phyloP scores from a whole-genome alignment of 495 filamentous ascomycete genomes.

The Thozetella sp. region DNA sequence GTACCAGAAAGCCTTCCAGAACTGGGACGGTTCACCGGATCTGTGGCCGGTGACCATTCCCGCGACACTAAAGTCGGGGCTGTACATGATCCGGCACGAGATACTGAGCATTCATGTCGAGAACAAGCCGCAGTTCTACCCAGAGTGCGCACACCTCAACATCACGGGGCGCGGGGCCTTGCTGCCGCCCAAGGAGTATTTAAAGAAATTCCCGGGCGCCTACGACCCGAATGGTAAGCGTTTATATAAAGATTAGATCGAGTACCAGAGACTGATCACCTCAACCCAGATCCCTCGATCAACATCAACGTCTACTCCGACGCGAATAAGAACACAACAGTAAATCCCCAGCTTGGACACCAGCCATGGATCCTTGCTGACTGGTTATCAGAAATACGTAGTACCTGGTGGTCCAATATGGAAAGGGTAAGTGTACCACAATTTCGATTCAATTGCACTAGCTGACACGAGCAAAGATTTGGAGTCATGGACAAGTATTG shows the following conservation, averaged over 20 bases:
- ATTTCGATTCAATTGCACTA: background rate
- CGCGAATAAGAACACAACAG: constrained; percentile 27
- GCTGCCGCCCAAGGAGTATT: constrained; percentile 38
- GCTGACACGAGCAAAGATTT: constrained; percentile 10
- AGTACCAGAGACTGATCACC: constrained; percentile 11
- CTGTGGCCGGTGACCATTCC: constrained; percentile 54
- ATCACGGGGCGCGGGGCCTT: constrained; percentile 42
- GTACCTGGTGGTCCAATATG: constrained; percentile 47
- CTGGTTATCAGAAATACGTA: constrained; percentile 30
- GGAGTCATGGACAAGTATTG: constrained; percentile 33
- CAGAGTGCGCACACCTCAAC: constrained; percentile 55
- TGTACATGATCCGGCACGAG: constrained; percentile 58
- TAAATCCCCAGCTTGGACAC: constrained; percentile 10
- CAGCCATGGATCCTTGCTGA: constrained; percentile 10
- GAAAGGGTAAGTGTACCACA: constrained; percentile 30
- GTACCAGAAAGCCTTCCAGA: constrained; percentile 52
- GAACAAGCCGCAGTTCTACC: constrained; percentile 57
- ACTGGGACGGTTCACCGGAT: constrained; percentile 41
- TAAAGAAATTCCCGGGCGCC: constrained; percentile 51
- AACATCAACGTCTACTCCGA: constrained; percentile 50
- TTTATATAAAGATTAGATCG: background rate
- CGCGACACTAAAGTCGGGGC: constrained; percentile 39
- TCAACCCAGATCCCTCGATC: constrained; percentile 44
- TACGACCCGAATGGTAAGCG: constrained; percentile 44
- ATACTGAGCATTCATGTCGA: constrained; percentile 54